Evolutionary conservation across 2,329 filamentous ascomycete species (phyloP), one percentile per base, ranked within the genome.

Genomic region (Alternaria gaisen): DNA sequence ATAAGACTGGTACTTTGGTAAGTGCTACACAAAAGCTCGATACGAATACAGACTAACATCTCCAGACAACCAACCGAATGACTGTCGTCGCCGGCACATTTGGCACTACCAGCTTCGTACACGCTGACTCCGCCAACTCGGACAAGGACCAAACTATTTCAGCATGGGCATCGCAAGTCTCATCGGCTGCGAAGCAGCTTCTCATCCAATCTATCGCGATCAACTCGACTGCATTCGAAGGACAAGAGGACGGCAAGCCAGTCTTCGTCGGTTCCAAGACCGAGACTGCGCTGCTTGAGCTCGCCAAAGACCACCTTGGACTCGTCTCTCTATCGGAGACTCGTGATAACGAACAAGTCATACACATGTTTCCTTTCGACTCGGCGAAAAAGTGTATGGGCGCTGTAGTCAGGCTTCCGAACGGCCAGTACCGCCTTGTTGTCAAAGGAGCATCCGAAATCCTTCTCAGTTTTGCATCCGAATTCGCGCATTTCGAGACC

Each of bases 401-500:
- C 20, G 83, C 83, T 14, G 84, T 87, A 11, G 77, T 86, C 65
- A 83, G 82, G 68, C 77, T 85, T 1, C 70, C 78, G 0, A 72
- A 80, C 54, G 83, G 79, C 3, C 78, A 71, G 20, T 86, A 84
- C 69, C 81, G 86, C 12, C 77, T 85, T 2, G 77, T 85, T 9
- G 81, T 84, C 56, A 87, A 87, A 72, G 86, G 85, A 32, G 85
- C 85, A 14, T 86, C 85, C 0, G 86, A 87, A 66, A 87, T 87
- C 50, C 77, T 87, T 3, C 76, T 87, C 2, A 71, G 74, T 20
- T 81, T 80, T 68, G 83, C 83, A 60, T 77, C 73, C 9, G 51
- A 50, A 10, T 55, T 59, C 30, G 64, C 62, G 4, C 44, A 63
- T 18, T 71, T 71, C 56, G 55, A 63, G 10, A 68, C 69, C 3